A percentile compares a stretch with the other conserved stretches of the same genome.
Evolutionary conservation across 164 flowering plant species (phyloP).

Genomic region (Cinnamomum micranthum): DNA sequence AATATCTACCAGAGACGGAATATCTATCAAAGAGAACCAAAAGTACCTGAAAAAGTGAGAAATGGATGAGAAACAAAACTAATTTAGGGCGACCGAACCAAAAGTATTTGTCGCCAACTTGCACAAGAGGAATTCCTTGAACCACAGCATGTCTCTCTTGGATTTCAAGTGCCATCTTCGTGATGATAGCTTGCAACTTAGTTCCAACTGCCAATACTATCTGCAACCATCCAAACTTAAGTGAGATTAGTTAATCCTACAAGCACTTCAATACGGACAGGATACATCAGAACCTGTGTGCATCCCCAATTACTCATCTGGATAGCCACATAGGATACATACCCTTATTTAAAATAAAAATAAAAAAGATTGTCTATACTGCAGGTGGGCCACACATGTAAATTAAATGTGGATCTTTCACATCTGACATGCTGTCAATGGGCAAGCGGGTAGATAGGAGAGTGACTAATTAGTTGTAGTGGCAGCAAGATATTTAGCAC

Average conservation of each 20-base stretch:
- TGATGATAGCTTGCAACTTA: constrained; percentile 85
- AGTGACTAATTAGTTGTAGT: neutral
- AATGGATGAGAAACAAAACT: constrained; percentile 75
- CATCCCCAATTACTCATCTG: no score
- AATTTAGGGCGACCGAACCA: constrained; percentile 79
- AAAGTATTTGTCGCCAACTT: constrained; percentile 77
- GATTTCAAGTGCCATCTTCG: constrained; percentile 88
- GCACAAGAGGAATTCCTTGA: constrained; percentile 93
- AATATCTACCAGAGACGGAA: neutral
- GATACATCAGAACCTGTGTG: neutral
- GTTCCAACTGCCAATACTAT: constrained; percentile 82
- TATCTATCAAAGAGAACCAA: neutral
- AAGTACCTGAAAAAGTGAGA: constrained; percentile 74
- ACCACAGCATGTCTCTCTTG: constrained; percentile 86
- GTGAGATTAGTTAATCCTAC: neutral
- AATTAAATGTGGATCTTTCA: neutral
- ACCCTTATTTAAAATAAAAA: neutral
- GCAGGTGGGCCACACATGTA: neutral
- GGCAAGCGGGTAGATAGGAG: neutral
- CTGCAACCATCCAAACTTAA: constrained; percentile 31
- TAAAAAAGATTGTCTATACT: neutral
- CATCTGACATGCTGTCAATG: no score
- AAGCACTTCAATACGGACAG: no score
- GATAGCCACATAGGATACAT: neutral
- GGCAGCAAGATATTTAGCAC: neutral